These are phyloP conservation scores for Pilatotrama ljubarskyi DNA, from an alignment of 768 basidiomycete genomes.

Conservation along the genomic window DNA sequence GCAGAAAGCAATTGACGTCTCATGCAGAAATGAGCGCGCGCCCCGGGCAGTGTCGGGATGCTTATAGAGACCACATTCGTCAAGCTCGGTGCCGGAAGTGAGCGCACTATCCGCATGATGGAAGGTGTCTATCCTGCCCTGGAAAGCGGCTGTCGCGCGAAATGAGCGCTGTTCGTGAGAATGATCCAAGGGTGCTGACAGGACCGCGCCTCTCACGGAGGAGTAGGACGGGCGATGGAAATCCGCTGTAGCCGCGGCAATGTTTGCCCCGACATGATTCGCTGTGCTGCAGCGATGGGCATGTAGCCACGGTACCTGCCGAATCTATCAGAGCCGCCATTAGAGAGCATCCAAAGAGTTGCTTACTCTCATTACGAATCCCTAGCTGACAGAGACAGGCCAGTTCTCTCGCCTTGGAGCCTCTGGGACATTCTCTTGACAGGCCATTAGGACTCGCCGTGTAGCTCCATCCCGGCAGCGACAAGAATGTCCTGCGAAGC, in stretches of 20 bases:
- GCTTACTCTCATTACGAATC: not conserved
- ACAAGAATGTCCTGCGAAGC: not conserved
- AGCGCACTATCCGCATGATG: constrained; percentile 9
- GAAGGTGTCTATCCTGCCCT: constrained; percentile 1
- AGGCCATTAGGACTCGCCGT: not conserved
- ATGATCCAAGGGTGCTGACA: not conserved
- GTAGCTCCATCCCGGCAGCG: not conserved
- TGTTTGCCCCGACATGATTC: not conserved
- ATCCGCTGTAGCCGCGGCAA: not conserved
- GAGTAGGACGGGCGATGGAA: not conserved
- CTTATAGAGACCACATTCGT: constrained; percentile 3
- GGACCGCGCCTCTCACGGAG: not conserved
- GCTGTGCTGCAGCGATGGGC: not conserved
- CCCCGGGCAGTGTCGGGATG: constrained; percentile 5
- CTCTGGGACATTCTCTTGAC: not conserved
- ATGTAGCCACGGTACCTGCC: not conserved
- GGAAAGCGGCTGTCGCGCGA: constrained; percentile 13
- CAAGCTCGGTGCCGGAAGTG: constrained; percentile 10
- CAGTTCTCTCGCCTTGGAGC: not conserved
- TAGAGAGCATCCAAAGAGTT: not conserved
- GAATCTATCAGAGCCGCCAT: not conserved
- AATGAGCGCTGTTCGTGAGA: constrained; percentile 8
- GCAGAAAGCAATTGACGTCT: not conserved
- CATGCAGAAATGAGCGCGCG: not conserved
- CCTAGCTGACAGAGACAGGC: not conserved